Conservation (phyloP, 2,329 filamentous ascomycete species). For the Colletotrichum tofieldiae region DNA sequence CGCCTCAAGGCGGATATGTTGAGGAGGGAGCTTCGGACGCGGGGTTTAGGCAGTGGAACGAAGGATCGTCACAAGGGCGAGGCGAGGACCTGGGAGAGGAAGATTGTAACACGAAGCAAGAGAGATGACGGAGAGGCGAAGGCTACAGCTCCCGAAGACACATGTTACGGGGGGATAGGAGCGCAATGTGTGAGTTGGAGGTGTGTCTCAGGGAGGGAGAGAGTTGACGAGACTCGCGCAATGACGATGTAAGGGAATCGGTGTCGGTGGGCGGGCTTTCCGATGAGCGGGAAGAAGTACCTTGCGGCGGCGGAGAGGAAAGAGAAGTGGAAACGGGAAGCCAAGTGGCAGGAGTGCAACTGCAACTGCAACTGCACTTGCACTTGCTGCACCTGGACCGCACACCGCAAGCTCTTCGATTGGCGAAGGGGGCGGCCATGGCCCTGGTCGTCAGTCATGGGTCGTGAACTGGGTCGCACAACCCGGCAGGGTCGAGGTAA, state of each 20-base stretch:
- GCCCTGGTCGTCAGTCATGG: constrained; percentile 36
- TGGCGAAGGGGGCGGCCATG: constrained; percentile 17
- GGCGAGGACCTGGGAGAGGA: not conserved
- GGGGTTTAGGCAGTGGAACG: constrained; percentile 33
- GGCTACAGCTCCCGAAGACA: constrained; percentile 35
- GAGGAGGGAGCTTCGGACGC: constrained; percentile 35
- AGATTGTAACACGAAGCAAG: not conserved
- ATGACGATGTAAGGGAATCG: constrained; percentile 42
- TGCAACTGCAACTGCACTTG: not conserved
- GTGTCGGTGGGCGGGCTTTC: constrained; percentile 20
- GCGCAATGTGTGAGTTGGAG: constrained; percentile 12
- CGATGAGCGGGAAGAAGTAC: constrained; percentile 13
- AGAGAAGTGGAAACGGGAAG: constrained; percentile 28
- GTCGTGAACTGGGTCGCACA: constrained; percentile 1
- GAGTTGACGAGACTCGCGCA: constrained; percentile 13
- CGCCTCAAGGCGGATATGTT: constrained; percentile 35
- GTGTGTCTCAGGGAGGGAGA: constrained; percentile 34
- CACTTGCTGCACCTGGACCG: not conserved
- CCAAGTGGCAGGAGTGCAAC: constrained; percentile 23
- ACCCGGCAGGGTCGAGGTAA: constrained; percentile 32
- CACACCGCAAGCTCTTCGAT: constrained; percentile 36
- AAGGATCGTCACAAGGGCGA: constrained; percentile 40
- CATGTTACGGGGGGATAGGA: constrained; percentile 30
- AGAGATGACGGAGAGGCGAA: constrained; percentile 8
- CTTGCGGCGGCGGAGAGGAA: constrained; percentile 15